These are phyloP conservation scores for Bocquillonia castaneifolia DNA, from an alignment of 441 rosid genomes.

Conservation along the genomic window DNA sequence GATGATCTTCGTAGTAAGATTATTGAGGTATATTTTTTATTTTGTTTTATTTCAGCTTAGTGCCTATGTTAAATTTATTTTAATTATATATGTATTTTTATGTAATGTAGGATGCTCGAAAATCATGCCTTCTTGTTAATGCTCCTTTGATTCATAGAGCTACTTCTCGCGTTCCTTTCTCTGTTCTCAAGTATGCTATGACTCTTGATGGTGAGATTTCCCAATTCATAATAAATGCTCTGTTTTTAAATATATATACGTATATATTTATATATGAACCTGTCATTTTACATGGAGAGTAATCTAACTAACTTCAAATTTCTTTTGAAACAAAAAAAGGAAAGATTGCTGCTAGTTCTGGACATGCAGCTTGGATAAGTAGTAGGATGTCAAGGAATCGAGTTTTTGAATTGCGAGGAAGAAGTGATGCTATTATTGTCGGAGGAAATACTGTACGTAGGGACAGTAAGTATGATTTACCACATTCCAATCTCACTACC, in stretches of 20 bases:
- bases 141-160: slow-evolving; percentile 85
- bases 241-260: too few species aligned
- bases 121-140: slow-evolving; percentile 73
- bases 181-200: slow-evolving; percentile 92
- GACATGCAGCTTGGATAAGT: slow-evolving; percentile 95
- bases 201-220: slow-evolving; percentile 75
- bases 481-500: not conserved
- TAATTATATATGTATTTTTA: not conserved
- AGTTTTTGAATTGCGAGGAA: slow-evolving; percentile 77
- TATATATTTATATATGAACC: too few species aligned
- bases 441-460: slow-evolving; percentile 86
- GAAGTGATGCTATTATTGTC: slow-evolving; percentile 82
- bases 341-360: slow-evolving; percentile 68
- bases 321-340: not conserved
- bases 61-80: not conserved
- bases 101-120: slow-evolving; percentile 63
- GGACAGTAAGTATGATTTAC: slow-evolving; percentile 54
- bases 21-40: slow-evolving; percentile 47
- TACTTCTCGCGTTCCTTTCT: slow-evolving; percentile 73
- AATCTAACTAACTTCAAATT: too few species aligned
- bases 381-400: slow-evolving; percentile 69
- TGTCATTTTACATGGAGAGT: too few species aligned
- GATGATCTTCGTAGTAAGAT: slow-evolving; percentile 71
- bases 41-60: not conserved
- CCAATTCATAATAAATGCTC: too few species aligned